A percentile compares a stretch with the other conserved stretches of the same genome.
Evolutionary conservation across 2,329 filamentous ascomycete species (phyloP).

Genomic region (Trichoderma afroharzianum): DNA sequence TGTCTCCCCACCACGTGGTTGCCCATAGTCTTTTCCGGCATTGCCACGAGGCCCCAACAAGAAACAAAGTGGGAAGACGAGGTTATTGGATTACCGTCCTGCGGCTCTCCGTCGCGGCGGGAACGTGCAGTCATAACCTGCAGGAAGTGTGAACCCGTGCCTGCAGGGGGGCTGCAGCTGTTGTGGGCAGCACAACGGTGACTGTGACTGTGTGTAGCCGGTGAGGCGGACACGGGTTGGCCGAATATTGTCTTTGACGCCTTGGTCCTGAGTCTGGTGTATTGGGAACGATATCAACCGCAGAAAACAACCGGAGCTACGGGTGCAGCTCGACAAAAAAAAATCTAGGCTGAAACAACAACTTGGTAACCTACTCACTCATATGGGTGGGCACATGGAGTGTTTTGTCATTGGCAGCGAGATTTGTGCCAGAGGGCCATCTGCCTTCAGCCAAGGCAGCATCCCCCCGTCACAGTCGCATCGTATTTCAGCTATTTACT

Average conservation of each 20-base stretch:
- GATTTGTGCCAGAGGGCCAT: not conserved
- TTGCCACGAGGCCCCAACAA: not conserved
- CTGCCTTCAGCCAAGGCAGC: not conserved
- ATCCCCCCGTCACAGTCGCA: not conserved
- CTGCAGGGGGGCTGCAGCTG: not conserved
- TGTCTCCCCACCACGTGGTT: constrained; percentile 9
- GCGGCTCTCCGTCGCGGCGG: not conserved
- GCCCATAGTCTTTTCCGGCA: not conserved
- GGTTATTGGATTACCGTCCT: not conserved
- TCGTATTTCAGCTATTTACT: not conserved
- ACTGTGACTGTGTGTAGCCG: not conserved
- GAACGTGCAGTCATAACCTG: not conserved
- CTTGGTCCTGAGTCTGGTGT: not conserved
- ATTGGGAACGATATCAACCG: not conserved
- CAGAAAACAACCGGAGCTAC: not conserved
- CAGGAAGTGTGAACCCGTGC: not conserved
- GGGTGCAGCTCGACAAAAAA: not conserved
- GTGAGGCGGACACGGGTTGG: constrained; percentile 5
- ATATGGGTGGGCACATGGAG: not conserved
- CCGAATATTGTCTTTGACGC: not conserved
- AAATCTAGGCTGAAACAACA: not conserved
- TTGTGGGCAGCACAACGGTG: not conserved
- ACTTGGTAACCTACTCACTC: not conserved
- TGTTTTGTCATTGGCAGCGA: not conserved
- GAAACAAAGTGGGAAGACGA: not conserved